Evolutionary conservation across 2,329 filamentous ascomycete genomes (phyloP).

Genomic region (Aspergillus neotritici): DNA sequence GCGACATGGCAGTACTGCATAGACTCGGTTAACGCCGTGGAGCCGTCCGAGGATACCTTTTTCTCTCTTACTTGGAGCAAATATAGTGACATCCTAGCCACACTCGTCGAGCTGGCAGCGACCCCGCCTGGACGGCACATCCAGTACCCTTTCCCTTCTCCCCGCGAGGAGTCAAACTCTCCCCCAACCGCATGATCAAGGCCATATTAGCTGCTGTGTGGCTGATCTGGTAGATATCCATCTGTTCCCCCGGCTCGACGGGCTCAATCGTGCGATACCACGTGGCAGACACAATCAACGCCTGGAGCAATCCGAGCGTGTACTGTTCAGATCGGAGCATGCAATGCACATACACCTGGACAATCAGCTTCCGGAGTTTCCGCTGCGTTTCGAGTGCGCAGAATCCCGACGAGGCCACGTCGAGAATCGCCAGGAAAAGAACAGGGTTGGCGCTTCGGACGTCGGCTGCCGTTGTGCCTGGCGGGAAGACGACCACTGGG

Average conservation of each 20-base stretch:
- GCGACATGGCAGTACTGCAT: constrained; percentile 2
- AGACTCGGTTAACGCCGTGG: background rate
- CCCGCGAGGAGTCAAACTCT: background rate
- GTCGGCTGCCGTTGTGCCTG: background rate
- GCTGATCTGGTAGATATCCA: constrained; percentile 5
- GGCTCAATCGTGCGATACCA: constrained; percentile 4
- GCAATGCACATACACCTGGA: background rate
- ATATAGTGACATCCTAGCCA: constrained; percentile 1
- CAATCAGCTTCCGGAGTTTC: background rate
- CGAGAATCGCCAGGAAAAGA: background rate
- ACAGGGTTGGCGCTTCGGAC: background rate
- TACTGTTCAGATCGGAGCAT: background rate
- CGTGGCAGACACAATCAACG: background rate
- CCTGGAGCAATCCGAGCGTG: background rate
- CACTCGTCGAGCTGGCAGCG: background rate
- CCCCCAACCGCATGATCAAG: constrained; percentile 3
- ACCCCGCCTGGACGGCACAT: background rate
- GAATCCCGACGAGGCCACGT: background rate
- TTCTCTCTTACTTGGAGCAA: background rate
- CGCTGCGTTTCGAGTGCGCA: background rate
- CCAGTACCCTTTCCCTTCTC: background rate
- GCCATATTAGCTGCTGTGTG: constrained; percentile 7
- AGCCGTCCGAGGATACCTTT: background rate
- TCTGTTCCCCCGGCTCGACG: constrained; percentile 3
- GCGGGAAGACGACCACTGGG: background rate